Percentiles rank a stretch among this genome's conserved stretches.
These are phyloP conservation scores for Echium plantagineum DNA, from an alignment of 257 asterid species.

Conservation along the genomic window DNA sequence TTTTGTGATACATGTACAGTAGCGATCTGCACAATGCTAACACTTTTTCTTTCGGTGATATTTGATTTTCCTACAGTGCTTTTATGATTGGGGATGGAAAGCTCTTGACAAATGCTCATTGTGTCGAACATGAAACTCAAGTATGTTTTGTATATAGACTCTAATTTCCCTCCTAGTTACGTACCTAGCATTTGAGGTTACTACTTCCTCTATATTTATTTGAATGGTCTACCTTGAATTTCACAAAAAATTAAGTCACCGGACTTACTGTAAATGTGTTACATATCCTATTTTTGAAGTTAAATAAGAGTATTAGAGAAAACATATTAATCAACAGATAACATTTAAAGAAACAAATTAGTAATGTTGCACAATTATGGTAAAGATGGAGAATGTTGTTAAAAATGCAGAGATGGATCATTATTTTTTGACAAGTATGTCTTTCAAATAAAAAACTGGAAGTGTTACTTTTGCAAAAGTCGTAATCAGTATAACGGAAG, in stretches of 20 bases:
- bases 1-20: slow-evolving; percentile 6
- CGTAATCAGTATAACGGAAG: background rate
- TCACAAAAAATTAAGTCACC: no score
- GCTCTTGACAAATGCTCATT: slow-evolving; percentile 94
- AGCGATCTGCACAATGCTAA: background rate
- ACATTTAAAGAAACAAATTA: no score
- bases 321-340: background rate
- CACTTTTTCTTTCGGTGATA: no score
- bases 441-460: background rate
- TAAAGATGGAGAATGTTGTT: background rate
- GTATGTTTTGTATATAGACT: slow-evolving; percentile 16
- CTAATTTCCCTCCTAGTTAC: background rate
- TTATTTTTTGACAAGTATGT: background rate
- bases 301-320: background rate
- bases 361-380: background rate
- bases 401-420: background rate
- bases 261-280: no score
- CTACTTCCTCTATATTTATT: no score
- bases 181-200: background rate
- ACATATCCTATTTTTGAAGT: no score
- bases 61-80: slow-evolving; percentile 40
- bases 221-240: no score
- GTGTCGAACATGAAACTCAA: slow-evolving; percentile 87
- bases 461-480: background rate
- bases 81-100: slow-evolving; percentile 87